Percentiles rank a stretch among this genome's conserved stretches.
These are phyloP conservation scores for Ceriops zippeliana DNA, from an alignment of 345 rosid species.

Conservation along the genomic window DNA sequence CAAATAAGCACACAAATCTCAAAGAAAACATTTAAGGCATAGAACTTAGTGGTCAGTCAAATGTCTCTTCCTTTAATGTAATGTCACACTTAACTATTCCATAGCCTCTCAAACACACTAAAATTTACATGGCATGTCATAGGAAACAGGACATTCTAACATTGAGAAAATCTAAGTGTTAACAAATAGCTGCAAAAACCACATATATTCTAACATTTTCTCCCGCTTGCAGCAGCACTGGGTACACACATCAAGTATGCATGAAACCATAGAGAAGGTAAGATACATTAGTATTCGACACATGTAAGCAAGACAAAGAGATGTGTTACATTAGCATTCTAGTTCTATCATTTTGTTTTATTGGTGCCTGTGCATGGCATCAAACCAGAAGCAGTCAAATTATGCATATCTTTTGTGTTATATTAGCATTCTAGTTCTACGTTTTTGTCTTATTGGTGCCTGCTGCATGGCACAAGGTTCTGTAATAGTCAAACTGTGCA, in stretches of 20 bases:
- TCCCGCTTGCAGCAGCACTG: not conserved
- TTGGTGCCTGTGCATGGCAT: not conserved
- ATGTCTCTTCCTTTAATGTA: too few species aligned
- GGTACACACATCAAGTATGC: not conserved
- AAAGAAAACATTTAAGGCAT: not conserved
- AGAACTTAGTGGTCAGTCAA: not conserved
- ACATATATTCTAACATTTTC: not conserved
- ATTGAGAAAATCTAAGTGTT: too few species aligned
- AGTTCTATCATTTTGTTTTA: not conserved
- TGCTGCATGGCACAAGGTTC: too few species aligned
- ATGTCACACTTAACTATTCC: not conserved
- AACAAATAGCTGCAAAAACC: too few species aligned
- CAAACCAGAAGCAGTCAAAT: not conserved
- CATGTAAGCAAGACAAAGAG: not conserved
- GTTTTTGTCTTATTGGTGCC: too few species aligned
- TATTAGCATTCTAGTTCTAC: too few species aligned
- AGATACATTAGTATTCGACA: too few species aligned
- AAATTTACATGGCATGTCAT: not conserved
- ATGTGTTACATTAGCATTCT: not conserved
- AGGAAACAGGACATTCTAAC: not conserved
- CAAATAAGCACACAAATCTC: not conserved
- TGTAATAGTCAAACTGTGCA: not conserved
- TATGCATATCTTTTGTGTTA: not conserved
- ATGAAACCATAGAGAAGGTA: too few species aligned
- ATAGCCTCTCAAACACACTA: constrained; percentile 5